Base-by-base conservation (phyloP, 108 stramenopile genomes). In the Cyclotella distinguenda region DNA sequence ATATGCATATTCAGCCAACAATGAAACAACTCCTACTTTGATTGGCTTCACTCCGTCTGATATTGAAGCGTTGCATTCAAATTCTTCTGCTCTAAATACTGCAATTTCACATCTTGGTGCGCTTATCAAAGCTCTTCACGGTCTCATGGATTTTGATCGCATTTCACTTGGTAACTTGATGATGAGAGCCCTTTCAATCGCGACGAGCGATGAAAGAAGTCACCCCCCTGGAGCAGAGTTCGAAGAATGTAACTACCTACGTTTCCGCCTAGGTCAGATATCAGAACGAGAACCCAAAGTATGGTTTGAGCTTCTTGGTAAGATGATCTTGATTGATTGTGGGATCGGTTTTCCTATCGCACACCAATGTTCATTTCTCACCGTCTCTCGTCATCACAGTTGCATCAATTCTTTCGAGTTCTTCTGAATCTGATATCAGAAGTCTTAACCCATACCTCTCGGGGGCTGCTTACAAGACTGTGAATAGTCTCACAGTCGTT, bases 151-250 rank as follows among this genome's bases (percentile, higher is more conserved):
- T 12, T 94, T 94, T 61, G 93, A 94, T 74, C 70, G 93, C 10
- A 90, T 91, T 74, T 94, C 93, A 15, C 81, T 94, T 22, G 89
- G 87, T 77, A 94, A 94, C 66, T 74, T 94, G 11, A 94, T 94
- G 93, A 83, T 70, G 36, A 62, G 93, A 40, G 90, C 93, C 9
- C 79, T 91, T 8, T 86, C 90, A 9, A 94, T 94, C 57, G 90
- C 86, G 27, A 91, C 88, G 4, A 94, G 93, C 76, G 93, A 91
- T 36, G 93, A 94, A 74, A 56, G 93, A 38, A 94, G 93, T 61
- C 90, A 94, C 60, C 82, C 77, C 7, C 79, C 88, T 26, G 85
- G 84, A 60, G 47, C 61, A 25, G 59, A 54, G 47, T 53, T 32
- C 75, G 89, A 58, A 63, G 93, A 94, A 62, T 85, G 89, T 58